Percentiles rank a stretch among this genome's conserved stretches.
Conservation (phyloP, 805 yeast species). For the Candida coleopterorum region DNA sequence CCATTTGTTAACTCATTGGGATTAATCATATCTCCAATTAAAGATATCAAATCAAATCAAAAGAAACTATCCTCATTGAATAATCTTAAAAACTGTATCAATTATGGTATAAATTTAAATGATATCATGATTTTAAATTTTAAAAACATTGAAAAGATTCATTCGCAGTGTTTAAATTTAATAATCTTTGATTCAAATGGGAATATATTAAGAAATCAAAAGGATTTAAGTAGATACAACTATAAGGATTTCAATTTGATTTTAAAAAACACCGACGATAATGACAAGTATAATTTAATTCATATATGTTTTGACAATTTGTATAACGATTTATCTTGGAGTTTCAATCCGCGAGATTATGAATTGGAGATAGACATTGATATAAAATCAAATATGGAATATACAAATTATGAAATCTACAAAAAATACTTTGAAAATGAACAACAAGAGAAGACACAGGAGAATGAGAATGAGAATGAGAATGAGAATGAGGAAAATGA, state of each 20-base stretch:
- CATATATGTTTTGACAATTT: slow-evolving; percentile 40
- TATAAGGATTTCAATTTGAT: slow-evolving; percentile 26
- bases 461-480: not conserved
- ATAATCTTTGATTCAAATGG: slow-evolving; percentile 34
- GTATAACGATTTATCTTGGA: slow-evolving; percentile 39
- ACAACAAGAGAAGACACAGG: not conserved
- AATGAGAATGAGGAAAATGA: slow-evolving; percentile 4
- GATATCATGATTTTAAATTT: slow-evolving; percentile 33
- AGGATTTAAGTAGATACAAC: slow-evolving; percentile 20
- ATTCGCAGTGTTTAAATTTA: slow-evolving; percentile 32
- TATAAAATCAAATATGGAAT: slow-evolving; percentile 27
- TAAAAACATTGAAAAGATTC: slow-evolving; percentile 24
- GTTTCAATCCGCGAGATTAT: slow-evolving; percentile 27
- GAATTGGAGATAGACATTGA: slow-evolving; percentile 33
- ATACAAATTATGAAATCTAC: slow-evolving; percentile 29
- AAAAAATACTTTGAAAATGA: slow-evolving; percentile 26
- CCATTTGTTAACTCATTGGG: slow-evolving; percentile 17
- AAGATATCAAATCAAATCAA: slow-evolving; percentile 23
- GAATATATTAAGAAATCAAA: slow-evolving; percentile 29
- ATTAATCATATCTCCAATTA: slow-evolving; percentile 29
- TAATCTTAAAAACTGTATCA: slow-evolving; percentile 31
- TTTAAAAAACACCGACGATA: slow-evolving; percentile 24
- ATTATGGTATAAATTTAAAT: slow-evolving; percentile 31
- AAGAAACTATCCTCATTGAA: slow-evolving; percentile 20
- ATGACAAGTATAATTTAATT: slow-evolving; percentile 17